Percentiles rank a stretch among this genome's conserved stretches.
Evolutionary conservation across 306 rosid genomes (phyloP).

Genomic region (Dryas drummondii): DNA sequence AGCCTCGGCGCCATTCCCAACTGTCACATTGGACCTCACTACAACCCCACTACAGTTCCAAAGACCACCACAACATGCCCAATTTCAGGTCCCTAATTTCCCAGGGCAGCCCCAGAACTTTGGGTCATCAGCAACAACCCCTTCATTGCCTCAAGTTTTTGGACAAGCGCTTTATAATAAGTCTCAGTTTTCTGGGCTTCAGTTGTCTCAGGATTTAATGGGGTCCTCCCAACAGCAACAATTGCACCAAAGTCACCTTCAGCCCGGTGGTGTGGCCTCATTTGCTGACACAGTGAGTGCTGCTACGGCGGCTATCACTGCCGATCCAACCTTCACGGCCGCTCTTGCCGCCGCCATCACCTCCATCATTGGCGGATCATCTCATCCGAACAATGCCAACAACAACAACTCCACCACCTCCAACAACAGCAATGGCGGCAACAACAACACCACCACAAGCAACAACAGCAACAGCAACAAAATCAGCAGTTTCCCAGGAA

Average conservation of each 20-base stretch:
- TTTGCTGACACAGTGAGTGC: slow-evolving; percentile 72
- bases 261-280: slow-evolving; percentile 19
- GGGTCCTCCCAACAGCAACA: slow-evolving; percentile 33
- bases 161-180: slow-evolving; percentile 72
- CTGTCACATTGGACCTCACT: slow-evolving; percentile 86
- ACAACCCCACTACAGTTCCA: slow-evolving; percentile 58
- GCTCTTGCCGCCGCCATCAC: slow-evolving; percentile 94
- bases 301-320: slow-evolving; percentile 84
- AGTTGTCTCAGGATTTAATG: slow-evolving; percentile 59
- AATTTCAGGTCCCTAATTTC: slow-evolving; percentile 60
- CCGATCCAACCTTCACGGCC: slow-evolving; percentile 85
- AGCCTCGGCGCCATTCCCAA: slow-evolving; percentile 92
- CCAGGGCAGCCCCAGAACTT: slow-evolving; percentile 52
- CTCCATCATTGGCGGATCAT: slow-evolving; percentile 75
- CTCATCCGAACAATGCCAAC: slow-evolving; percentile 32
- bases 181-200: slow-evolving; percentile 89
- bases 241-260: too few relatives aligned
- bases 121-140: slow-evolving; percentile 28
- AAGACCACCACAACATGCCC: slow-evolving; percentile 37
- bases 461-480: slow-evolving; percentile 28
- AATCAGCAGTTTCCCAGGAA: slow-evolving; percentile 59
- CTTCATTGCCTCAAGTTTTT: slow-evolving; percentile 43
- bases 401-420: slow-evolving; percentile 12
- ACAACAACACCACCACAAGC: not conserved
- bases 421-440: slow-evolving; percentile 23